These are phyloP conservation scores for Dysphania ambrosioides DNA, from an alignment of 148 eudicot species.

Conservation along the genomic window DNA sequence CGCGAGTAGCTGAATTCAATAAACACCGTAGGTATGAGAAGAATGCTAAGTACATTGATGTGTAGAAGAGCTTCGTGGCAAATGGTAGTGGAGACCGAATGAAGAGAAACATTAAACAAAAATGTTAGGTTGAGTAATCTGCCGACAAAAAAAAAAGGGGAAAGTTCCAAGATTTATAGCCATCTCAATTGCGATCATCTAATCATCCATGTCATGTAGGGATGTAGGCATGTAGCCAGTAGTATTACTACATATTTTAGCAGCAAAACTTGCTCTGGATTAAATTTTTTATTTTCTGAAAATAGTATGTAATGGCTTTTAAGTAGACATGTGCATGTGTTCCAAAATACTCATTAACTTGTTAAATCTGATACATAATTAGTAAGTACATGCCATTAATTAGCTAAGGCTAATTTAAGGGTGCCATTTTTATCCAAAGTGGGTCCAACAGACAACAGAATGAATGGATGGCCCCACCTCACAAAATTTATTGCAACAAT, in stretches of 20 bases:
- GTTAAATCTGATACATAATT: not conserved
- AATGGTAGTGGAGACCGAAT: not conserved
- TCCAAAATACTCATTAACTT: not conserved
- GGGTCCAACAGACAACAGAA: not conserved
- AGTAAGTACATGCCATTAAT: not conserved
- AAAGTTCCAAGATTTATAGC: slow-evolving; percentile 10
- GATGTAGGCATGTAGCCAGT: too few relatives aligned
- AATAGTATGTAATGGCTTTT: slow-evolving; percentile 5
- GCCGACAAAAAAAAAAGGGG: slow-evolving; percentile 15
- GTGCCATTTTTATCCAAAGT: not conserved
- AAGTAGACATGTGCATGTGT: slow-evolving; percentile 22
- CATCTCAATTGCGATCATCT: not conserved
- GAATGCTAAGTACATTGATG: not conserved
- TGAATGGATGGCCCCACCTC: not conserved
- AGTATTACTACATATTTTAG: not conserved
- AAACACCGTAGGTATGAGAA: too few relatives aligned
- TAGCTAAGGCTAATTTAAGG: too few relatives aligned
- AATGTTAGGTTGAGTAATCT: not conserved
- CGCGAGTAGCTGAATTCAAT: too few relatives aligned
- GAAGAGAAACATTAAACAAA: slow-evolving; percentile 2
- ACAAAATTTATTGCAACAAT: not conserved
- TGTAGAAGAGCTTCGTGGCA: not conserved
- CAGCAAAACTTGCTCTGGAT: not conserved
- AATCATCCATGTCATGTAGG: too few relatives aligned
- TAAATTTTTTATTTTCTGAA: not conserved